phyloP scores from a whole-genome alignment of 2,329 filamentous ascomycete genomes.

The Polytolypa hystricis region DNA sequence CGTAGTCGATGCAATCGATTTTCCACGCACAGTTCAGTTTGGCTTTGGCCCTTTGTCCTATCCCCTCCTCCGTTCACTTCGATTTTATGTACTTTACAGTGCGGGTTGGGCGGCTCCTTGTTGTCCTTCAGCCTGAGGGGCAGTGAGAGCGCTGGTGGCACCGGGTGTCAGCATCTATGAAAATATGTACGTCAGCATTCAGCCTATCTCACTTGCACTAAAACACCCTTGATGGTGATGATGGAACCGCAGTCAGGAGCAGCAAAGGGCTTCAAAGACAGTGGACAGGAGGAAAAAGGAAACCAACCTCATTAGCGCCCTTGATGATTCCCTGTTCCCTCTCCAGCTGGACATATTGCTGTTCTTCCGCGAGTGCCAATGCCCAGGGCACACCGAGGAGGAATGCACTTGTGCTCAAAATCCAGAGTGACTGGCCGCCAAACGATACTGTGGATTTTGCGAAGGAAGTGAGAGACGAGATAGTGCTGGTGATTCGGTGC shows the following conservation, averaged over 20 bases:
- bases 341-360: constrained; percentile 96
- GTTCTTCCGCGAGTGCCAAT: constrained; percentile 86
- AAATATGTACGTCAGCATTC: too few species aligned
- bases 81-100: constrained; percentile 24
- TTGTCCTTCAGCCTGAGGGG: constrained; percentile 15
- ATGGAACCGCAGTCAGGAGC: not conserved
- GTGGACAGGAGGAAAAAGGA: too few species aligned
- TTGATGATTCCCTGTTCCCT: constrained; percentile 94
- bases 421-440: constrained; percentile 79
- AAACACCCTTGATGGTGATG: too few species aligned
- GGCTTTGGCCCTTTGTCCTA: too few species aligned
- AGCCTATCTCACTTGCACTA: too few species aligned
- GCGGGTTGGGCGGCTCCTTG: constrained; percentile 23
- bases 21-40: too few species aligned
- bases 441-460: constrained; percentile 44
- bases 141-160: constrained; percentile 12
- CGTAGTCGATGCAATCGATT: too few species aligned
- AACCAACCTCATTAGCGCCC: constrained; percentile 64
- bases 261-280: not conserved
- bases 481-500: constrained; percentile 53
- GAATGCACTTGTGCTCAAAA: constrained; percentile 79
- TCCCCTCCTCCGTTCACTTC: too few species aligned
- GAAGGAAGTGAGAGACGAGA: constrained; percentile 35
- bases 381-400: constrained; percentile 89
- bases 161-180: constrained; percentile 34